Conservation (phyloP, 306 rosid species). For the Geum urbanum region DNA sequence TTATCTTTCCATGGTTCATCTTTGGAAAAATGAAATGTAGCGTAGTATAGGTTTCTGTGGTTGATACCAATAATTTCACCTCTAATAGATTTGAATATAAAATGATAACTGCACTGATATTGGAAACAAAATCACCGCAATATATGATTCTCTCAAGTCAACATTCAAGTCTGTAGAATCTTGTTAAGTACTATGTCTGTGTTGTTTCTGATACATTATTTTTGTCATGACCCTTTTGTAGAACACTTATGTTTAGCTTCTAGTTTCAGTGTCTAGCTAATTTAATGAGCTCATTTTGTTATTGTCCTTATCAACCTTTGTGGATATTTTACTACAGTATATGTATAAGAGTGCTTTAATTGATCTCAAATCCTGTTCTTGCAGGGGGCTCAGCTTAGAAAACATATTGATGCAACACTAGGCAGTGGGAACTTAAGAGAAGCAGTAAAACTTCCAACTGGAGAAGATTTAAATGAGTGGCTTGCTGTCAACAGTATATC, state of each 20-base stretch:
- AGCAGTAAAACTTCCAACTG: constrained; percentile 99
- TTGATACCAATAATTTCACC: too few relatives aligned
- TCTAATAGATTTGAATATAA: too few relatives aligned
- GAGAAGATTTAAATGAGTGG: constrained; percentile 99
- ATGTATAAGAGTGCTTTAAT: background rate
- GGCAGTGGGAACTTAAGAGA: constrained; percentile 98
- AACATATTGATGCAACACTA: constrained; percentile 96
- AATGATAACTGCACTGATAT: too few relatives aligned
- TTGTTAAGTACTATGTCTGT: too few relatives aligned
- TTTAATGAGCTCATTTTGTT: background rate
- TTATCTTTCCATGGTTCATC: background rate
- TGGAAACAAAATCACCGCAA: too few relatives aligned
- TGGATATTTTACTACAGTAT: background rate
- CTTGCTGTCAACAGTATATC: constrained; percentile 91
- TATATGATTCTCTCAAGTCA: too few relatives aligned
- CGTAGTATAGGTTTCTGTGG: too few relatives aligned
- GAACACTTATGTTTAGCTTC: background rate
- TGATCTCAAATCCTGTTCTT: constrained; percentile 21
- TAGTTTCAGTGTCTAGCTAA: background rate
- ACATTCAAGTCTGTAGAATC: too few relatives aligned
- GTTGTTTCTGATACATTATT: too few relatives aligned
- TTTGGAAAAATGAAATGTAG: constrained; percentile 1
- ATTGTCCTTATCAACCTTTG: background rate
- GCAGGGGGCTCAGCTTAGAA: constrained; percentile 98
- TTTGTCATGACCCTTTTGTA: background rate